Percentiles rank a stretch among this genome's conserved stretches.
Evolutionary conservation across 2,329 filamentous ascomycete species (phyloP).

Genomic region (Talaromyces sp.): DNA sequence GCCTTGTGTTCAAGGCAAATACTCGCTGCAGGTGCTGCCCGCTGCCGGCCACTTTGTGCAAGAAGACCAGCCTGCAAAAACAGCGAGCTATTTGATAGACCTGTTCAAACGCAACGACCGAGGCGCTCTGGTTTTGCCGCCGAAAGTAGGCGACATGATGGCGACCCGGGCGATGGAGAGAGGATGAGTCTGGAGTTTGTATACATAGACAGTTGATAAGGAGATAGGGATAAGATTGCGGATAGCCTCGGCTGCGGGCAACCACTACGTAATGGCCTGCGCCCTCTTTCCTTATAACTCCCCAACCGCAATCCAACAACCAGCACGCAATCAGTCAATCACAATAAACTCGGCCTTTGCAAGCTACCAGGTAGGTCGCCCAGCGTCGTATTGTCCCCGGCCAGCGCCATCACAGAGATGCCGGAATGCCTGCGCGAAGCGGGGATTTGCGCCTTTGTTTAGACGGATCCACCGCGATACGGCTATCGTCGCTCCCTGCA

Average conservation of each 20-base stretch:
- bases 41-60: constrained; percentile 96
- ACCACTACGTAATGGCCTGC: neutral
- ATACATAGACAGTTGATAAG: neutral
- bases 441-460: neutral
- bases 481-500: neutral
- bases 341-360: neutral
- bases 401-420: neutral
- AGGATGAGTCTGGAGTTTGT: neutral
- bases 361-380: neutral
- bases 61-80: constrained; percentile 89
- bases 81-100: constrained; percentile 76
- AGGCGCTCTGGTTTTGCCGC: constrained; percentile 75
- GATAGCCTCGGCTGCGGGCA: neutral
- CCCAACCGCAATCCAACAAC: neutral
- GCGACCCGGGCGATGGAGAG: constrained; percentile 38
- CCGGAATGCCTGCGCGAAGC: neutral
- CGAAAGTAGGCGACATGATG: constrained; percentile 75
- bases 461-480: neutral
- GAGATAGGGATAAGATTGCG: neutral
- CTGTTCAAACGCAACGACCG: constrained; percentile 91
- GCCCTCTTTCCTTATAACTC: too few species aligned
- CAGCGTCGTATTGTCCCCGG: neutral
- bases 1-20: constrained; percentile 58
- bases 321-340: neutral
- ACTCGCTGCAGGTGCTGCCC: constrained; percentile 88